Evolutionary conservation across 1,139 yeast species (phyloP).

Genomic region (Kodamaea sp.): DNA sequence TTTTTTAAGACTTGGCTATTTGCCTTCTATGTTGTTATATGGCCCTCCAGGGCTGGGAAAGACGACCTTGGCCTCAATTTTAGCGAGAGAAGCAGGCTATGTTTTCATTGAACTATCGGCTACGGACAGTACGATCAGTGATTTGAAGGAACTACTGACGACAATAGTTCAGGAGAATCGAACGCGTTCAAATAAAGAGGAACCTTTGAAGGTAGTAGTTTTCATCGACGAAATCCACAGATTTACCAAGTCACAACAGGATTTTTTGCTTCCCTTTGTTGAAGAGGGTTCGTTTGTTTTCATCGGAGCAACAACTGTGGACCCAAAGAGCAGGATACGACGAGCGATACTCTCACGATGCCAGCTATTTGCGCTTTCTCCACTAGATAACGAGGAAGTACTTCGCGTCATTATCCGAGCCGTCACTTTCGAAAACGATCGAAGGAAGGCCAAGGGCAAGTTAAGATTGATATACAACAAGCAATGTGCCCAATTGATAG

Average conservation of each 20-base stretch:
- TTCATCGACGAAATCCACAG: constrained; percentile 50
- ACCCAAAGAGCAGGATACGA: constrained; percentile 34
- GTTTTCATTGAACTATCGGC: constrained; percentile 45
- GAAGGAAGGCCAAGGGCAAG: constrained; percentile 16
- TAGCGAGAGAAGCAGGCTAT: constrained; percentile 36
- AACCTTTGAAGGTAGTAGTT: constrained; percentile 30
- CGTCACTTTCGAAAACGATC: constrained; percentile 27
- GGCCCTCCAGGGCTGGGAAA: constrained; percentile 54
- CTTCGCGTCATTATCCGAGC: constrained; percentile 27
- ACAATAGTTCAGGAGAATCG: constrained; percentile 27
- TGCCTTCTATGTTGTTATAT: constrained; percentile 45
- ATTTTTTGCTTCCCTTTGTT: constrained; percentile 40
- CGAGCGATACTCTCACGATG: constrained; percentile 44
- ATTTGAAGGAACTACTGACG: constrained; percentile 28
- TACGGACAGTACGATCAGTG: constrained; percentile 35
- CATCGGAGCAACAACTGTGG: constrained; percentile 47
- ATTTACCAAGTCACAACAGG: constrained; percentile 42
- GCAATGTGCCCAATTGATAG: constrained; percentile 18
- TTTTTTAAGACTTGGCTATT: constrained; percentile 37
- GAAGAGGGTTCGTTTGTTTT: constrained; percentile 44
- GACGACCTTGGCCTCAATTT: constrained; percentile 42
- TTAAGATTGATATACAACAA: constrained; percentile 16
- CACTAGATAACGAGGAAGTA: constrained; percentile 22
- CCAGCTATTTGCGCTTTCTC: constrained; percentile 33
- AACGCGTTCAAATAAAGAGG: constrained; percentile 16